These are phyloP conservation scores for Thalassiosira allenii DNA, from an alignment of 352 stramenopile species.

Conservation along the genomic window DNA sequence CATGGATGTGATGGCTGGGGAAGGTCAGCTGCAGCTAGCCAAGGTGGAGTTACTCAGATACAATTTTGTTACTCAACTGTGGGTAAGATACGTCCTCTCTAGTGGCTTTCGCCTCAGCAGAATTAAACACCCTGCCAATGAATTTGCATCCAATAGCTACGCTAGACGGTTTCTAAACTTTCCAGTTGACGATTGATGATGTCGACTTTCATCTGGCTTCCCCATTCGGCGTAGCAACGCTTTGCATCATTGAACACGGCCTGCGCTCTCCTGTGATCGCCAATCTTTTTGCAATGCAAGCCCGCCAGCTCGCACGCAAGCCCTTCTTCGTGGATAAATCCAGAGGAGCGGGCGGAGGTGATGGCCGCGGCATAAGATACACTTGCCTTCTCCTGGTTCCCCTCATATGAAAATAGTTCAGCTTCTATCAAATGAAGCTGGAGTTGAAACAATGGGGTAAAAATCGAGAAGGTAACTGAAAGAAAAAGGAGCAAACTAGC, in stretches of 20 bases:
- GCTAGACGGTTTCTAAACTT: conserved; percentile 10
- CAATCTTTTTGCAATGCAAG: conserved; percentile 38
- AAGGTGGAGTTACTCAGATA: too few relatives aligned
- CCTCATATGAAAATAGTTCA: neutral
- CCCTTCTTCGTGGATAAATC: conserved; percentile 52
- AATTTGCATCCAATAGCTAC: too few relatives aligned
- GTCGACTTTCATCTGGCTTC: conserved; percentile 31
- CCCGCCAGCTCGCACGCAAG: conserved; percentile 56
- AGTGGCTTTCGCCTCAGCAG: too few relatives aligned
- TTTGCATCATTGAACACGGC: conserved; percentile 25
- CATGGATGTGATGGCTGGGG: too few relatives aligned
- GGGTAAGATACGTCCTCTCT: too few relatives aligned
- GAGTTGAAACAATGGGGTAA: too few relatives aligned
- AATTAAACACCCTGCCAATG: too few relatives aligned
- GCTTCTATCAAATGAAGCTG: neutral
- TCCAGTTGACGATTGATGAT: conserved; percentile 1
- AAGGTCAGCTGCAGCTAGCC: too few relatives aligned
- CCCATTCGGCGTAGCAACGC: conserved; percentile 52
- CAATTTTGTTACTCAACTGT: too few relatives aligned
- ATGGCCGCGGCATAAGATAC: neutral
- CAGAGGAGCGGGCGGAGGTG: neutral
- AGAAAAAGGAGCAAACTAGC: too few relatives aligned
- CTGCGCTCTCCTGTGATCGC: conserved; percentile 13
- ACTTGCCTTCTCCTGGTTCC: neutral
- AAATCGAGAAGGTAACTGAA: too few relatives aligned